These are phyloP conservation scores for Cutaneotrichosporon curvatum DNA, from an alignment of 1,284 basidiomycete species.

Conservation along the genomic window DNA sequence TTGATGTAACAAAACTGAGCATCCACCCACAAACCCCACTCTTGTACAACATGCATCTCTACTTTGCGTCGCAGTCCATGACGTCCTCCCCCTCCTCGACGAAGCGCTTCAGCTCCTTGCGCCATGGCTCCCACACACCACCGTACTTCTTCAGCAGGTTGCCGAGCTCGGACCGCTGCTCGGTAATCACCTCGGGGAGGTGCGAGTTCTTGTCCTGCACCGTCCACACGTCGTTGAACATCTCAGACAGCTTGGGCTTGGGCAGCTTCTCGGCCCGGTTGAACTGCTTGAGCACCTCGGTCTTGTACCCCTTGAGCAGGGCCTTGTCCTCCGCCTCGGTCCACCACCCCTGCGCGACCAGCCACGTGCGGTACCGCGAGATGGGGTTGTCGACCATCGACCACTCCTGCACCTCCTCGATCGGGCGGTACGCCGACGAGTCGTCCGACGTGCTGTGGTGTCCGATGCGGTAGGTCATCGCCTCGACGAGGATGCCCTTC, in stretches of 20 bases:
- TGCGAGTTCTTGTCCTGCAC: slow-evolving; percentile 54
- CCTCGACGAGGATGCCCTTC: slow-evolving; percentile 79
- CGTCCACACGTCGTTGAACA: slow-evolving; percentile 75
- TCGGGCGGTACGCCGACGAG: slow-evolving; percentile 78
- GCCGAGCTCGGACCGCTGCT: slow-evolving; percentile 73
- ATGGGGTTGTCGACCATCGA: slow-evolving; percentile 85
- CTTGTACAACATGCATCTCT: slow-evolving; percentile 6
- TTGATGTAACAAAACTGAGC: too few relatives aligned
- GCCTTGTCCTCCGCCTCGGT: slow-evolving; percentile 64
- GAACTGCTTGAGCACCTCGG: slow-evolving; percentile 69
- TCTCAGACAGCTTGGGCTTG: slow-evolving; percentile 62
- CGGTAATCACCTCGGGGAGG: slow-evolving; percentile 73
- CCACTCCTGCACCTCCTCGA: slow-evolving; percentile 77
- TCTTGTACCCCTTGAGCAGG: slow-evolving; percentile 61
- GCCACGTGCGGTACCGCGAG: slow-evolving; percentile 70
- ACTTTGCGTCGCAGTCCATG: slow-evolving; percentile 36
- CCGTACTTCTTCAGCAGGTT: slow-evolving; percentile 76
- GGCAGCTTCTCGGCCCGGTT: slow-evolving; percentile 66
- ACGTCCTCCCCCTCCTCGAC: slow-evolving; percentile 69
- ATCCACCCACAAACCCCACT: too few relatives aligned
- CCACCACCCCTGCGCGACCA: slow-evolving; percentile 85
- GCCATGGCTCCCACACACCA: slow-evolving; percentile 72
- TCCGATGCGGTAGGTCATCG: slow-evolving; percentile 88
- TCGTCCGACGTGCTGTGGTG: slow-evolving; percentile 94
- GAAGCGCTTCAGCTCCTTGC: slow-evolving; percentile 69